Evolutionary conservation across 805 yeast genomes (phyloP).

Genomic region (Debaryomyces castellii): DNA sequence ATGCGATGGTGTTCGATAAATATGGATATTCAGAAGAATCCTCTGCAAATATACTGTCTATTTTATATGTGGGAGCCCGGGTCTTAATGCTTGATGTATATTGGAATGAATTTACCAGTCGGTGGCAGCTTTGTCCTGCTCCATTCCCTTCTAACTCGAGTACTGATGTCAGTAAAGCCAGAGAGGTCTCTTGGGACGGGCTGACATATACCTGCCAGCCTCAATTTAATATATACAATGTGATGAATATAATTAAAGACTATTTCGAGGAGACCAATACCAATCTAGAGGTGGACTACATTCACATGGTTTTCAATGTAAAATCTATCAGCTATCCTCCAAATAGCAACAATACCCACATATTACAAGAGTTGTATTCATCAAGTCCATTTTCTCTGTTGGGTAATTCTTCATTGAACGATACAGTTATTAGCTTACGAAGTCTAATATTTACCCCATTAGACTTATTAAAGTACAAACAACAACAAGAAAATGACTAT

Average conservation of each 20-base stretch:
- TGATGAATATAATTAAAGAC: constrained; percentile 18
- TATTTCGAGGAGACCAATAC: constrained; percentile 29
- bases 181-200: constrained; percentile 26
- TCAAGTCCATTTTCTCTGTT: constrained; percentile 5
- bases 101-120: constrained; percentile 44
- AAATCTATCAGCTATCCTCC: constrained; percentile 15
- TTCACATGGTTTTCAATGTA: constrained; percentile 30
- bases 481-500: background rate
- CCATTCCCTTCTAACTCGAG: constrained; percentile 31
- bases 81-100: constrained; percentile 54
- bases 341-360: background rate
- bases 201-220: constrained; percentile 27
- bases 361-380: background rate
- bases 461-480: constrained; percentile 14
- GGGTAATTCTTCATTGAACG: constrained; percentile 32
- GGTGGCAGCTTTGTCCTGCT: constrained; percentile 59
- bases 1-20: constrained; percentile 24
- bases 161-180: constrained; percentile 8
- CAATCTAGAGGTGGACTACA: constrained; percentile 29
- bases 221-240: constrained; percentile 19
- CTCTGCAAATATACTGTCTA: constrained; percentile 12
- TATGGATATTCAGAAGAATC: constrained; percentile 26
- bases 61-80: constrained; percentile 47
- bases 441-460: constrained; percentile 26
- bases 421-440: constrained; percentile 17